Conservation (phyloP, 164 flowering plant genomes). For the Vitis amurensis region DNA sequence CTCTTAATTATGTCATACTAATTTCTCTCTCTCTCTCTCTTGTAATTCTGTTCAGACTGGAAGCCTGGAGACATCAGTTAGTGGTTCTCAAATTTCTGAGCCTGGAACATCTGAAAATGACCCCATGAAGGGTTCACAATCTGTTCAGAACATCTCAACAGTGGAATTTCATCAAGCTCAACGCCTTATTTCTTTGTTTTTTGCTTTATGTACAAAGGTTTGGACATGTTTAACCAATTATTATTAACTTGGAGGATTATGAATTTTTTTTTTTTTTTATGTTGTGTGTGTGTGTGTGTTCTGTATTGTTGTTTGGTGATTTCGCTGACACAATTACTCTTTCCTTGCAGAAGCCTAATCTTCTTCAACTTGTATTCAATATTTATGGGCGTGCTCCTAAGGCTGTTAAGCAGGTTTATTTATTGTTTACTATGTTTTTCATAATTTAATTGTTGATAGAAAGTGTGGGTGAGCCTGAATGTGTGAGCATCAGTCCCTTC, state of each 20-base stretch:
- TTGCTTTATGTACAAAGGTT: slow-evolving; percentile 95
- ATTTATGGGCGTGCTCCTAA: slow-evolving; percentile 73
- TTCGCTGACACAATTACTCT: slow-evolving; percentile 9
- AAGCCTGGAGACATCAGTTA: slow-evolving; percentile 59
- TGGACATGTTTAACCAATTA: slow-evolving; percentile 2
- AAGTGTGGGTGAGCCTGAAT: not conserved
- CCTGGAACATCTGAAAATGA: slow-evolving; percentile 58
- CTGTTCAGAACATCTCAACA: slow-evolving; percentile 26
- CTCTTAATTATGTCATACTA: too few species aligned
- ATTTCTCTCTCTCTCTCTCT: slow-evolving; percentile 1
- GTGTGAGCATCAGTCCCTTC: not conserved
- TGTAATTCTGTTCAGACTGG: slow-evolving; percentile 37
- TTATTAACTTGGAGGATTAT: not conserved
- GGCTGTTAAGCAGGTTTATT: slow-evolving; percentile 78
- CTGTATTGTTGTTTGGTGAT: not conserved
- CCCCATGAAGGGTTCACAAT: slow-evolving; percentile 29
- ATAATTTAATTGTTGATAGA: not conserved
- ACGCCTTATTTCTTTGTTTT: slow-evolving; percentile 72
- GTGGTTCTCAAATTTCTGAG: slow-evolving; percentile 74
- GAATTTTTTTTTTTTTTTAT: not conserved
- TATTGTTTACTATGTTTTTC: slow-evolving; percentile 2
- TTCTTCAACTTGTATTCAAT: slow-evolving; percentile 81
- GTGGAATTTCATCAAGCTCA: slow-evolving; percentile 67
- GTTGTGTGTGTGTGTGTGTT: not conserved
- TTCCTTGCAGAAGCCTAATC: slow-evolving; percentile 74